Evolutionary conservation across 495 filamentous ascomycete species (phyloP), one percentile per base, ranked within the genome.

Genomic region (Zalerion maritima): DNA sequence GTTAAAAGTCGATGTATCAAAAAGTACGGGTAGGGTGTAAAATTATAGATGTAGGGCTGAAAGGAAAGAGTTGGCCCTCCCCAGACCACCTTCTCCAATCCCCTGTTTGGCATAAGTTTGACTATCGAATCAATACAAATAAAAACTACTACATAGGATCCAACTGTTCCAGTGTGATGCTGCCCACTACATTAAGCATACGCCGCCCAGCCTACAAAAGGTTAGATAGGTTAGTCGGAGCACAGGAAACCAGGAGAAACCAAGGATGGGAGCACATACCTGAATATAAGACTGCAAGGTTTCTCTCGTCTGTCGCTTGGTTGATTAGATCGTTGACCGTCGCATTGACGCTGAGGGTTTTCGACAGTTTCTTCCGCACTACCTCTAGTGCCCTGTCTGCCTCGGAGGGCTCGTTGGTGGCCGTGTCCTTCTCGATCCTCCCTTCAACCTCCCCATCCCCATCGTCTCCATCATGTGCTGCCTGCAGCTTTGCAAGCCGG

Each of bases 311-410:
- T 7, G 75, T 83, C 14, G 91, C 87, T 55, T 87, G 79, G 49
- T 94, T 89, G 37, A 96, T 96, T 32, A 97, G 55, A 48, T 96
- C 89, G 44, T 94, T 96, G 16, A 97, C 89, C 22, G 85, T 94
- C 10, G 89, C 89, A 30, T 73, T 75, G 12, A 93, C 89, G 50
- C 89, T 96, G 43, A 97, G 52, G 23, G 79, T 87, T 60, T 92
- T 91, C 41, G 73, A 75, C 43, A 97, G 54, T 58, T 97, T 97
- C 66, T 92, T 94, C 35, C 77, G 71, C 14, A 97, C 91, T 11
- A 96, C 83, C 21, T 78, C 80, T 37, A 97, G 58, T 5, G 89
- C 91, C 24, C 89, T 64, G 44, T 94, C 83, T 9, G 89, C 91
- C 52, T 97, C 91, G 25, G 78, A 79, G 0, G 83, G 79, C 45